Percentiles rank a stretch among this genome's conserved stretches.
phyloP scores from a whole-genome alignment of 352 stramenopile species.

The Paralagenidium karlingii region DNA sequence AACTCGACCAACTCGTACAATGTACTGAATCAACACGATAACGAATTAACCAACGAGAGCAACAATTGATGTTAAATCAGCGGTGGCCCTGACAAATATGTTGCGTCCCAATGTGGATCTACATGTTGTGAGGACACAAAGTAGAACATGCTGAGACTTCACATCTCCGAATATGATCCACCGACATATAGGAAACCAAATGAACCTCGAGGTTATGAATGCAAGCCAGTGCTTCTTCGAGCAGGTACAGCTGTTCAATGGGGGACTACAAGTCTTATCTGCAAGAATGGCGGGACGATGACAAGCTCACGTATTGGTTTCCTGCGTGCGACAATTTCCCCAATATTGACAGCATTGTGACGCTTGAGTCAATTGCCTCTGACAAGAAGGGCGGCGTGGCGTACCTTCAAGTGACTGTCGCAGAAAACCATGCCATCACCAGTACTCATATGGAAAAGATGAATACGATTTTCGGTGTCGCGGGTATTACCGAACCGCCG shows the following conservation, averaged over 20 bases:
- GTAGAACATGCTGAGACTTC: conserved; percentile 9
- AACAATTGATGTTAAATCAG: too few relatives aligned
- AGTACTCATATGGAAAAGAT: neutral
- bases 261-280: conserved; percentile 4
- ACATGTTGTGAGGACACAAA: too few relatives aligned
- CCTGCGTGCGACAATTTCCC: conserved; percentile 11
- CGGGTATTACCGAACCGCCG: neutral
- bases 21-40: too few relatives aligned
- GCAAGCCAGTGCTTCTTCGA: neutral
- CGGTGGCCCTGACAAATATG: too few relatives aligned
- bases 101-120: too few relatives aligned
- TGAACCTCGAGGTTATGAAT: neutral
- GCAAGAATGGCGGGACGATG: conserved; percentile 6
- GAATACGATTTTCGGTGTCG: neutral
- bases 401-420: conserved; percentile 10
- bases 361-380: too few relatives aligned
- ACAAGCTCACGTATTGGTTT: conserved; percentile 11
- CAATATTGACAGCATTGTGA: conserved; percentile 12
- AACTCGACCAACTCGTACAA: too few relatives aligned
- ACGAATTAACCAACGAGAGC: too few relatives aligned
- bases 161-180: conserved; percentile 5
- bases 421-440: conserved; percentile 5
- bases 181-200: neutral
- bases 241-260: neutral
- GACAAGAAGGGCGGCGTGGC: conserved; percentile 5